A percentile compares a stretch with the other conserved stretches of the same genome.
Evolutionary conservation across 1,139 yeast genomes (phyloP).

Genomic region (Blastobotrys serpentis): DNA sequence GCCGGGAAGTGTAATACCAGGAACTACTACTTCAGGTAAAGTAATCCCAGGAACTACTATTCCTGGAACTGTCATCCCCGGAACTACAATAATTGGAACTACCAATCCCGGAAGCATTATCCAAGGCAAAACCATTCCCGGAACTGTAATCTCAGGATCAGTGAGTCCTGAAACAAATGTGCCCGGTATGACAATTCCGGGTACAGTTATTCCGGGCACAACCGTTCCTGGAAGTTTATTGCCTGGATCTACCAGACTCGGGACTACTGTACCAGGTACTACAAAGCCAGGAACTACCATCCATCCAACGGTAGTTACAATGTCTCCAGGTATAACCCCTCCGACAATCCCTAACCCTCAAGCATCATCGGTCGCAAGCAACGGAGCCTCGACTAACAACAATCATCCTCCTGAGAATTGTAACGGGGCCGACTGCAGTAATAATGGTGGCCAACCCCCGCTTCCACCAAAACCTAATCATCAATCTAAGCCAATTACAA

Average conservation of each 20-base stretch:
- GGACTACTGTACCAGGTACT: slow-evolving; percentile 17
- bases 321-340: not conserved
- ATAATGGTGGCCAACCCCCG: too few species aligned
- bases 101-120: slow-evolving; percentile 15
- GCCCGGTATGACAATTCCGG: slow-evolving; percentile 10
- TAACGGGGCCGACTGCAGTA: too few species aligned
- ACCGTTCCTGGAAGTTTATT: slow-evolving; percentile 23
- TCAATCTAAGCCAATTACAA: too few species aligned
- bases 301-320: not conserved
- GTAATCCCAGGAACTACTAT: slow-evolving; percentile 15
- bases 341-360: too few species aligned
- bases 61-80: slow-evolving; percentile 21
- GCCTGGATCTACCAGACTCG: slow-evolving; percentile 22
- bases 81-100: slow-evolving; percentile 17
- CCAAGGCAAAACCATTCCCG: slow-evolving; percentile 13
- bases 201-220: slow-evolving; percentile 18
- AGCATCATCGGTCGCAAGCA: too few species aligned
- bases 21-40: slow-evolving; percentile 22
- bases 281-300: slow-evolving; percentile 14
- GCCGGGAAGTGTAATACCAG: slow-evolving; percentile 21
- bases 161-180: slow-evolving; percentile 10
- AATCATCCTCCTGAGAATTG: too few species aligned
- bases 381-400: too few species aligned
- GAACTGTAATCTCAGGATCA: slow-evolving; percentile 8
- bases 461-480: too few species aligned